A percentile compares a stretch with the other conserved stretches of the same genome.
phyloP scores from a whole-genome alignment of 345 rosid species.

The Eucalyptus globulus region DNA sequence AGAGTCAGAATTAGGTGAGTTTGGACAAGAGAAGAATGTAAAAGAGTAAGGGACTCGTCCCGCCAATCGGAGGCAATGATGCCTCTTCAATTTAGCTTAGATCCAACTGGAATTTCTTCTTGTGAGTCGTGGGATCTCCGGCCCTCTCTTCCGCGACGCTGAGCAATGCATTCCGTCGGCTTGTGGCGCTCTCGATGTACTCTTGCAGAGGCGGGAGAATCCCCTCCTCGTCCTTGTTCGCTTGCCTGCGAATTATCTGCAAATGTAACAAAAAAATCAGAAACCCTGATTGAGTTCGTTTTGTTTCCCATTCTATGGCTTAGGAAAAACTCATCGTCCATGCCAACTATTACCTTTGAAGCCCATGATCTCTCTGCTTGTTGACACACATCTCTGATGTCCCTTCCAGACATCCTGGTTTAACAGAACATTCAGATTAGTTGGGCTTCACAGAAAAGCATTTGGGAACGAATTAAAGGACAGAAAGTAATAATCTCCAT shows the following conservation, averaged over 20 bases:
- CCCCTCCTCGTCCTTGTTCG: conserved; percentile 16
- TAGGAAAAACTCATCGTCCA: not conserved
- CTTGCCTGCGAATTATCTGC: conserved; percentile 69
- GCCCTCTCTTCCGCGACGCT: conserved; percentile 20
- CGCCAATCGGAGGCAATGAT: not conserved
- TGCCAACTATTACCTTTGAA: conserved; percentile 40
- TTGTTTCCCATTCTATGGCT: not conserved
- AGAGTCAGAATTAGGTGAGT: not conserved
- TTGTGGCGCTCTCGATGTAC: conserved; percentile 51
- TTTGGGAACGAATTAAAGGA: not conserved
- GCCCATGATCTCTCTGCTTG: conserved; percentile 96
- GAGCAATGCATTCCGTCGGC: conserved; percentile 31
- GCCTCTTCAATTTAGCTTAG: not conserved
- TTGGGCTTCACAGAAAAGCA: not conserved
- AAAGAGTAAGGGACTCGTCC: not conserved
- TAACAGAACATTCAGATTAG: not conserved
- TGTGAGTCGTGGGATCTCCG: not conserved
- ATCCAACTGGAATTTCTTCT: conserved; percentile 34
- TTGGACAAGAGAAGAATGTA: not conserved
- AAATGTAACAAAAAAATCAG: not conserved
- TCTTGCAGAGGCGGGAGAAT: conserved; percentile 60
- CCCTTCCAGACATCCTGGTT: conserved; percentile 87
- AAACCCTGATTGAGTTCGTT: not conserved
- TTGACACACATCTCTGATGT: conserved; percentile 77
- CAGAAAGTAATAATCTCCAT: not conserved